Evolutionary conservation across 768 basidiomycete genomes (phyloP), one percentile per base, ranked within the genome.

Genomic region (Hypholoma fasciculare): DNA sequence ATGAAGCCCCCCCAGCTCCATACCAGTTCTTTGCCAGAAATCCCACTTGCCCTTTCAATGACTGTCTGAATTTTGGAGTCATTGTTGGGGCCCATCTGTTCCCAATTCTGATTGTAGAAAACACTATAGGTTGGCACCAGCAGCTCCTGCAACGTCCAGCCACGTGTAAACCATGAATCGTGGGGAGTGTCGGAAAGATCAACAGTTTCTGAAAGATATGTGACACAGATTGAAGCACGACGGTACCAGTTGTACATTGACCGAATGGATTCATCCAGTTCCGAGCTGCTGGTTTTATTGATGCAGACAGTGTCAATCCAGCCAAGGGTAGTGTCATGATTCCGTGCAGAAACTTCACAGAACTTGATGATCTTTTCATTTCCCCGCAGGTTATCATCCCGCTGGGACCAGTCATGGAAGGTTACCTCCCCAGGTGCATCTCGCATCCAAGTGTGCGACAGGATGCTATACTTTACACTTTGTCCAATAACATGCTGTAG

Each of bases 81-180:
- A 23, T 23, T 23, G 23, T 23, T 23, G 23, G 23, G 4, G 23
- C 23, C 23, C 23, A 23, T 23, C 23, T 23, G 23, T 23, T 23
- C 23, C 23, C 23, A 23, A 23, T 23, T 23, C 23, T 23, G 23
- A 23, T 23, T 23, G 4, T 23, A 23, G 26, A 63, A 63, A 8
- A 54, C 50, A 4, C 54, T 16, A 14, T 14, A 30, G 2, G 19
- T 1, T 4, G 59, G 59, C 2, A 56, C 62, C 7, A 63, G 38
- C 19, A 63, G 40, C 49, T 63, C 62, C 34, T 63, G 62, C 37
- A 63, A 46, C 0, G 62, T 63, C 62, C 62, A 63, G 49, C 62
- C 62, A 4, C 62, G 59, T 2, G 53, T 60, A 36, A 63, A 63
- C 62, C 62, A 63, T 1, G 56, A 39, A 9, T 55, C 51, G 8